Conservation (phyloP, 805 yeast species). For the Groenewaldozyma salmanticensis region DNA sequence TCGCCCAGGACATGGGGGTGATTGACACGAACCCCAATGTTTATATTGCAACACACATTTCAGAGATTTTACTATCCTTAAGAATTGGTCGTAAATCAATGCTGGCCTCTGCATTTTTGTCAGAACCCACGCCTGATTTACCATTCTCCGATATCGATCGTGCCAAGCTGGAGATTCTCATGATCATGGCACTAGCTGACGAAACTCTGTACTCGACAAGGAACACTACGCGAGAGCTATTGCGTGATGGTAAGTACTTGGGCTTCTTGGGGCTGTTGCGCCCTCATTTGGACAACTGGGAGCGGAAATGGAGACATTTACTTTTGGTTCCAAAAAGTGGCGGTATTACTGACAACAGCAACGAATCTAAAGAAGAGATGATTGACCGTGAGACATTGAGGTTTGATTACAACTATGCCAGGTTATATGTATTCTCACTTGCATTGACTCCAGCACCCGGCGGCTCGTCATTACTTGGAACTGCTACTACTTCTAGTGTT, state of each 20-base stretch:
- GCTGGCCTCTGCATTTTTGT: conserved; percentile 48
- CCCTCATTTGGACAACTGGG: conserved; percentile 76
- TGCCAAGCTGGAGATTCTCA: conserved; percentile 72
- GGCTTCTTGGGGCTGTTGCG: conserved; percentile 62
- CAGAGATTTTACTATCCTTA: conserved; percentile 77
- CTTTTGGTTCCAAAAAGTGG: conserved; percentile 30
- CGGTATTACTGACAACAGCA: conserved; percentile 1
- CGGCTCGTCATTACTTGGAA: conserved; percentile 21
- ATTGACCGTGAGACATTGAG: conserved; percentile 63
- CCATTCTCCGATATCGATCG: conserved; percentile 53
- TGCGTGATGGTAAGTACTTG: conserved; percentile 36
- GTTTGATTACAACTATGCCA: conserved; percentile 78
- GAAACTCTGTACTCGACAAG: conserved; percentile 62
- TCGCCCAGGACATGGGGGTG: conserved; percentile 80
- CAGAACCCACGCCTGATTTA: conserved; percentile 43
- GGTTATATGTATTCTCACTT: conserved; percentile 72
- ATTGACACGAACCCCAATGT: conserved; percentile 64
- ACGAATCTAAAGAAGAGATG: conserved; percentile 18
- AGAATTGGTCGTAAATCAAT: conserved; percentile 71
- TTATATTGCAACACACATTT: conserved; percentile 72
- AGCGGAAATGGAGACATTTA: conserved; percentile 46
- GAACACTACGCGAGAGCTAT: conserved; percentile 25
- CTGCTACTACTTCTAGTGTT: too few species aligned
- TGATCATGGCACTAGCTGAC: conserved; percentile 72
- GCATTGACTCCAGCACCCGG: conserved; percentile 47